Conservation (phyloP, 345 rosid species). For the Eucalyptus polyanthemos region DNA sequence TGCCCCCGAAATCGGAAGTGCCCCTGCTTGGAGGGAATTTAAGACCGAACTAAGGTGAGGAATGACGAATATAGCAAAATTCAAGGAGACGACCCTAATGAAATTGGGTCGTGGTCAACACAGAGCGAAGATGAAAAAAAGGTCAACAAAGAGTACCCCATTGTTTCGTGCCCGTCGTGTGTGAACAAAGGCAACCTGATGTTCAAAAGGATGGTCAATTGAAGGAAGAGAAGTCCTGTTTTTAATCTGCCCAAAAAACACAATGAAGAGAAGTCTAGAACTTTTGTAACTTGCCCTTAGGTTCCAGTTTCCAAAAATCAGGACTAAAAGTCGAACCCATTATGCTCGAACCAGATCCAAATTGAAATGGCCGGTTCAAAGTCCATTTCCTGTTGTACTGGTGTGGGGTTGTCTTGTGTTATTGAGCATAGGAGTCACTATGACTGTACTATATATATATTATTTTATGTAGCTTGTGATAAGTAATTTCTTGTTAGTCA, state of each 20-base stretch:
- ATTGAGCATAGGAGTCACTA: background rate
- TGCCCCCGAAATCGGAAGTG: too few species aligned
- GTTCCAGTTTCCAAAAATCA: background rate
- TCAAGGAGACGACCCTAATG: background rate
- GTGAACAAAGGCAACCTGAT: background rate
- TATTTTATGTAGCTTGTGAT: background rate
- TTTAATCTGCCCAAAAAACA: too few species aligned
- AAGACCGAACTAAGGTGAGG: background rate
- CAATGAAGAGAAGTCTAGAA: background rate
- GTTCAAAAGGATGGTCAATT: background rate
- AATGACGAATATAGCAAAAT: background rate
- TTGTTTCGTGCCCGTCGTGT: background rate
- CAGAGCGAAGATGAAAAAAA: background rate
- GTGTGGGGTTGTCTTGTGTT: background rate
- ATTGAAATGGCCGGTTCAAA: background rate
- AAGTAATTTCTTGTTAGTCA: background rate
- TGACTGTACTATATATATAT: background rate
- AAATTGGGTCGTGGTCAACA: background rate
- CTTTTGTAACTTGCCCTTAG: background rate
- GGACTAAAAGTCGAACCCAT: background rate
- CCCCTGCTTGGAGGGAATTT: background rate
- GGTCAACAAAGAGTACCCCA: background rate
- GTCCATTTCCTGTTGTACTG: background rate
- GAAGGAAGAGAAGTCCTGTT: background rate
- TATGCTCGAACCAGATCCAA: background rate